Percentiles rank a stretch among this genome's conserved stretches.
Evolutionary conservation across 345 rosid genomes (phyloP).

Genomic region (Linum trigynum): DNA sequence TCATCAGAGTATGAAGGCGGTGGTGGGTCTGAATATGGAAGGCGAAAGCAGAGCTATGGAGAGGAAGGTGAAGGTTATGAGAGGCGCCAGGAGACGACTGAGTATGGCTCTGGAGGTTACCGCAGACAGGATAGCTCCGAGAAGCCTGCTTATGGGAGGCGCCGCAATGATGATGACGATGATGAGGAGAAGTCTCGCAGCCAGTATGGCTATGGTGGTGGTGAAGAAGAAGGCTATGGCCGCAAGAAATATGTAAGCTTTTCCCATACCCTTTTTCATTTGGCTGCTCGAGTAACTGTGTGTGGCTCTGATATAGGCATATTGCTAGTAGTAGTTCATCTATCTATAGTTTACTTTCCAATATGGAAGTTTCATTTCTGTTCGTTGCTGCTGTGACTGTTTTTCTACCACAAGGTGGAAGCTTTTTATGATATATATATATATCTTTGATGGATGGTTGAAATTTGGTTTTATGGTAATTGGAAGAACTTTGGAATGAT

Average conservation of each 20-base stretch:
- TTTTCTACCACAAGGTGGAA: too few relatives aligned
- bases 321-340: too few relatives aligned
- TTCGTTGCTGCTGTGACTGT: too few relatives aligned
- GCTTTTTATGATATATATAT: too few relatives aligned
- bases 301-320: too few relatives aligned
- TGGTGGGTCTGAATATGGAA: conserved; percentile 15
- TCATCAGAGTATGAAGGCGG: conserved; percentile 16
- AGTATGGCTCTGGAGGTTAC: conserved; percentile 11
- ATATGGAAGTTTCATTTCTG: too few relatives aligned
- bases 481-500: too few relatives aligned
- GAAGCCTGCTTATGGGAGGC: conserved; percentile 38
- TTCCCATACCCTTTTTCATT: background rate
- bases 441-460: background rate
- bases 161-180: conserved; percentile 37
- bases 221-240: conserved; percentile 48
- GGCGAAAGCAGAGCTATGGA: conserved; percentile 17
- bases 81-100: conserved; percentile 6
- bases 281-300: too few relatives aligned
- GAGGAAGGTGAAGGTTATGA: conserved; percentile 13
- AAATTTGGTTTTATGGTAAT: background rate
- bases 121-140: conserved; percentile 30
- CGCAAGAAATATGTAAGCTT: conserved; percentile 80
- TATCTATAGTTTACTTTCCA: too few relatives aligned
- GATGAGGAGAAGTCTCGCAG: conserved; percentile 23
- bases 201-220: conserved; percentile 37